Percentiles rank a stretch among this genome's conserved stretches.
Conservation (phyloP, 441 rosid genomes). For the Pelargonium cotyledonis region DNA sequence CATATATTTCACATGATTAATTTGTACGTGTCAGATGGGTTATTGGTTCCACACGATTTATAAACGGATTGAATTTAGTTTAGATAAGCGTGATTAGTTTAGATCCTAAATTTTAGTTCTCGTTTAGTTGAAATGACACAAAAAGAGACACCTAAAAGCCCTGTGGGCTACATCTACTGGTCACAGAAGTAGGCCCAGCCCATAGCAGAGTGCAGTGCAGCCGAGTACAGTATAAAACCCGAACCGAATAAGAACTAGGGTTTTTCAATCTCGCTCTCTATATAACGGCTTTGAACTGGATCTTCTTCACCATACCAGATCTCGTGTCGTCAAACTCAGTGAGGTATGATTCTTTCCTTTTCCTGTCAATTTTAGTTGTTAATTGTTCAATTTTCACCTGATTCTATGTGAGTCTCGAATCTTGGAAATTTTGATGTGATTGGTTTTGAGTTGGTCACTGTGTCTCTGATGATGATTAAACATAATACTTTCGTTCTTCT, state of each 20-base stretch:
- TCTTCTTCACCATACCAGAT: not conserved
- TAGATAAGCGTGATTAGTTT: no score
- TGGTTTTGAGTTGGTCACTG: not conserved
- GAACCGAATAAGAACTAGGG: not conserved
- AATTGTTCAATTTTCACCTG: not conserved
- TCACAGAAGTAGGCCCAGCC: no score
- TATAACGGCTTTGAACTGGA: no score
- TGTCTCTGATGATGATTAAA: conserved; percentile 21
- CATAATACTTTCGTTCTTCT: conserved; percentile 23
- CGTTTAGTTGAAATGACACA: no score
- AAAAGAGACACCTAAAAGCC: no score
- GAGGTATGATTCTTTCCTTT: not conserved
- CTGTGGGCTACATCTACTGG: no score
- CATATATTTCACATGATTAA: no score
- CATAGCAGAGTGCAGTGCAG: no score
- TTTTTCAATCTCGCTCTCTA: not conserved
- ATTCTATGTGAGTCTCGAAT: not conserved
- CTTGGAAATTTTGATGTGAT: not conserved
- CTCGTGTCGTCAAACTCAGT: not conserved
- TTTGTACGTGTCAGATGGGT: no score
- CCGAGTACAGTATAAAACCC: not conserved
- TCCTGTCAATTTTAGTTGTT: not conserved
- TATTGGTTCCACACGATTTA: no score
- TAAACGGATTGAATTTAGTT: no score
- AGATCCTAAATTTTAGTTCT: no score